Base-by-base conservation (phyloP, 768 basidiomycete species). In the Rhodocollybia butyracea region DNA sequence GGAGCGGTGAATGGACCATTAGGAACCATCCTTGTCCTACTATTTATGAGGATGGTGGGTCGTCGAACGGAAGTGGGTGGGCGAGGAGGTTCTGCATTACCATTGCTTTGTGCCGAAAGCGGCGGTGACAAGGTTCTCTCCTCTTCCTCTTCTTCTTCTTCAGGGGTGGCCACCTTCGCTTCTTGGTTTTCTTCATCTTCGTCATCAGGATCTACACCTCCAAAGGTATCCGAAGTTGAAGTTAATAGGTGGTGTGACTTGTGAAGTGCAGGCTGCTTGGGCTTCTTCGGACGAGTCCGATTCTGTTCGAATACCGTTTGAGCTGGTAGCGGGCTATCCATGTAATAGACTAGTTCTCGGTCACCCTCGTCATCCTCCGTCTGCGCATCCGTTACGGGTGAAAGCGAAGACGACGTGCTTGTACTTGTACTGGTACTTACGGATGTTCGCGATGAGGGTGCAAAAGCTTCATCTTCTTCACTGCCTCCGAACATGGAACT, bases 401-500 rank as follows among this genome's bases (percentile, higher is more conserved):
- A 54, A 11, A 42, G 11, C 7, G 53, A 54, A 3, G 53, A 36
- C 10, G 53, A 54, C 24, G 53, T 36, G n/a, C 32, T 45, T 15
- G 53, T 36, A 13, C 32, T 45, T 15, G 53, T 42, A 19, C 39
- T 22, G 12, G 41, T 46, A 36, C 45, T 53, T n/a, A 42, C 57
- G 38, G 42, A 54, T 27, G 38, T 54, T 31, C 17, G 42, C 5
- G 77, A 75, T 2, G 65, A 61, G 6, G 76, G 75, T 17, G 69
- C 72, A 2, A 69, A 73, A 24, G 50, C 59, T 29, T 72, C 73
- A 17, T 70, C 70, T 51, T 73, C 75, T 42, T 75, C 74, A 51
- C 73, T 73, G 46, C 53, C 51, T 19, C 75, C 78, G 54, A 75
- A 83, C 30, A 75, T 73, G 12, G 78, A 77, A 55, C 76, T 76